phyloP scores from a whole-genome alignment of 306 rosid genomes.

The Sicyos baderoa region DNA sequence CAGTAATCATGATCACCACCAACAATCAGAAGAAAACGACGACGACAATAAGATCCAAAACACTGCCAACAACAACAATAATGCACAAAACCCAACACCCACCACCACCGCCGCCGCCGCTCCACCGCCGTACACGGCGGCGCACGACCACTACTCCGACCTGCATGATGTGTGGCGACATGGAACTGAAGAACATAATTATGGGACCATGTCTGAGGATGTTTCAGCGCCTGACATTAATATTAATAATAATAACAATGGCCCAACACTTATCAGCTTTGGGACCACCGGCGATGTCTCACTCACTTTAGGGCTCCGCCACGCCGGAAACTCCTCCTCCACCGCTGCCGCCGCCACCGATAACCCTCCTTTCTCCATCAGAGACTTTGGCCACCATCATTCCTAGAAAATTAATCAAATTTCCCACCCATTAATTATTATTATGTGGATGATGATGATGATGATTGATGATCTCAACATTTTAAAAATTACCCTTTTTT shows the following conservation, averaged over 20 bases:
- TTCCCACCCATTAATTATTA: background rate
- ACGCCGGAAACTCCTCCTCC: slow-evolving; percentile 19
- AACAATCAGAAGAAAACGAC: slow-evolving; percentile 23
- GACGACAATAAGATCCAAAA: background rate
- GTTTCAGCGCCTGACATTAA: slow-evolving; percentile 14
- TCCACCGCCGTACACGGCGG: slow-evolving; percentile 15
- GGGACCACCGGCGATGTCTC: slow-evolving; percentile 79
- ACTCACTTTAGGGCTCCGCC: slow-evolving; percentile 54
- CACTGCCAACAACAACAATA: slow-evolving; percentile 8
- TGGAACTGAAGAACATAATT: slow-evolving; percentile 31
- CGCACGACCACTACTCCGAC: slow-evolving; percentile 15
- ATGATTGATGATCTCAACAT: no score
- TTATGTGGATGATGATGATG: background rate
- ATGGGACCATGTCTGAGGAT: slow-evolving; percentile 38
- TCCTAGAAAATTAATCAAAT: slow-evolving; percentile 24
- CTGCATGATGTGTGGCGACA: slow-evolving; percentile 42
- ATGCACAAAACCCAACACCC: slow-evolving; percentile 39
- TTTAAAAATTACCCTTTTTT: background rate
- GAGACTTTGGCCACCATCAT: slow-evolving; percentile 40
- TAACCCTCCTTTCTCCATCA: slow-evolving; percentile 44
- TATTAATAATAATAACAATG: background rate
- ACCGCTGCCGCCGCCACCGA: slow-evolving; percentile 24
- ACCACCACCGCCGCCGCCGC: slow-evolving; percentile 22
- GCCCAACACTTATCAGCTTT: slow-evolving; percentile 54
- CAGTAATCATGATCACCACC: background rate